Conservation (phyloP, 2,329 filamentous ascomycete species). For the Dothidotthia symphoricarpi region DNA sequence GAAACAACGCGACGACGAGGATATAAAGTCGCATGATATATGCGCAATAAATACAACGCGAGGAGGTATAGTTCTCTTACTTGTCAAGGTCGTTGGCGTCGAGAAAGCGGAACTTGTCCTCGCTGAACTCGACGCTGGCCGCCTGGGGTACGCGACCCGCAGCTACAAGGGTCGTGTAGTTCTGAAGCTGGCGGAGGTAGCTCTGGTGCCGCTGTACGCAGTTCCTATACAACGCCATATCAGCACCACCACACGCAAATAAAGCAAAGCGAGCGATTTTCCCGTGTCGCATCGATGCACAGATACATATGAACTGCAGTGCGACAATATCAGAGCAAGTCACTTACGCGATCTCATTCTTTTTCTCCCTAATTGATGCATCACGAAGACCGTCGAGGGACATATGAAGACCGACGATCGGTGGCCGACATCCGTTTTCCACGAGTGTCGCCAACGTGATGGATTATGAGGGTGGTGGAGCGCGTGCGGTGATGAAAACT, state of each 20-base stretch:
- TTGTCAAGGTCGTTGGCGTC: conserved; percentile 58
- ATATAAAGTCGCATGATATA: background rate
- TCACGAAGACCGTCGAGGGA: conserved; percentile 48
- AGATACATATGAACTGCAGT: conserved; percentile 27
- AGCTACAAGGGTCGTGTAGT: conserved; percentile 64
- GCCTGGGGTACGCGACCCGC: conserved; percentile 57
- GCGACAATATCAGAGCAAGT: conserved; percentile 30
- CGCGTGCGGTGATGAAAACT: conserved; percentile 38
- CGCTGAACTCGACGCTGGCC: conserved; percentile 53
- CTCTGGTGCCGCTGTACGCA: conserved; percentile 80
- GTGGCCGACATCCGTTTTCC: conserved; percentile 51
- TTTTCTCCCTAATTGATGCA: conserved; percentile 42
- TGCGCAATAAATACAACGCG: background rate
- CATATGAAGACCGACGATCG: conserved; percentile 46
- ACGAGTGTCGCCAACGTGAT: conserved; percentile 44
- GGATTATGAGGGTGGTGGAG: conserved; percentile 31
- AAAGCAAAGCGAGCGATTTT: conserved; percentile 44
- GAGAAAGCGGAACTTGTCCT: conserved; percentile 55
- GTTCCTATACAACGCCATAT: conserved; percentile 37
- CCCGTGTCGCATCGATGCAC: conserved; percentile 37
- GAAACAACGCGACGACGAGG: conserved; percentile 27
- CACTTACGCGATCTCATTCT: conserved; percentile 48
- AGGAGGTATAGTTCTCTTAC: conserved; percentile 44
- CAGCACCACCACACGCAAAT: conserved; percentile 39
- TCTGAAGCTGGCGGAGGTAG: conserved; percentile 84